These are phyloP conservation scores for Myxozyma vanderwaltii DNA, from an alignment of 805 yeast species.

Conservation along the genomic window DNA sequence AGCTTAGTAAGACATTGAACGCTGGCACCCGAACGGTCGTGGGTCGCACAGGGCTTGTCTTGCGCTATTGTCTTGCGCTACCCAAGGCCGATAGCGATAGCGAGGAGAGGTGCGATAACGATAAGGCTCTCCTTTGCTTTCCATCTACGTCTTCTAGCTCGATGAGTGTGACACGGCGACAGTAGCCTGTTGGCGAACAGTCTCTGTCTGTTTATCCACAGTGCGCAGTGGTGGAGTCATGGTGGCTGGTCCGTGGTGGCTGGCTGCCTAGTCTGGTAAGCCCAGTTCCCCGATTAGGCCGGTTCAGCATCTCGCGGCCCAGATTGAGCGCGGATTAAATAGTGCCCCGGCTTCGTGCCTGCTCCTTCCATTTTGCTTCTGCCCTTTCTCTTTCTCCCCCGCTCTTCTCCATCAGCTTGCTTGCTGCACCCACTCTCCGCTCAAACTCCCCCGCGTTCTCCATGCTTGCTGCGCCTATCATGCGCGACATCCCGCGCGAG, in stretches of 20 bases:
- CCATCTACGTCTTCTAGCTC: too few species aligned
- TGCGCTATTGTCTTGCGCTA: too few species aligned
- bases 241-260: slow-evolving; percentile 17
- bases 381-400: not conserved
- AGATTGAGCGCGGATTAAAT: slow-evolving; percentile 5
- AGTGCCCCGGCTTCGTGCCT: not conserved
- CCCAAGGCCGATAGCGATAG: too few species aligned
- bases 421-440: not conserved
- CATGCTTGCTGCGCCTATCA: slow-evolving; percentile 20
- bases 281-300: not conserved
- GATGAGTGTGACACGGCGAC: too few species aligned
- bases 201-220: too few species aligned
- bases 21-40: too few species aligned
- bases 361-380: not conserved
- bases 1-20: too few species aligned
- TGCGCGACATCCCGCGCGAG: slow-evolving; percentile 20
- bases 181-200: too few species aligned
- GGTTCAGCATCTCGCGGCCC: slow-evolving; percentile 9
- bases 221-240: not conserved
- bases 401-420: not conserved
- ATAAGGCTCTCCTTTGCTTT: too few species aligned
- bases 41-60: too few species aligned
- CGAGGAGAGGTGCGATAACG: too few species aligned
- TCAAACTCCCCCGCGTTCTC: not conserved
- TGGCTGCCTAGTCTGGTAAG: slow-evolving; percentile 5